These are phyloP conservation scores for Leccinum pellstonianum DNA, from an alignment of 768 basidiomycete species.

Conservation along the genomic window DNA sequence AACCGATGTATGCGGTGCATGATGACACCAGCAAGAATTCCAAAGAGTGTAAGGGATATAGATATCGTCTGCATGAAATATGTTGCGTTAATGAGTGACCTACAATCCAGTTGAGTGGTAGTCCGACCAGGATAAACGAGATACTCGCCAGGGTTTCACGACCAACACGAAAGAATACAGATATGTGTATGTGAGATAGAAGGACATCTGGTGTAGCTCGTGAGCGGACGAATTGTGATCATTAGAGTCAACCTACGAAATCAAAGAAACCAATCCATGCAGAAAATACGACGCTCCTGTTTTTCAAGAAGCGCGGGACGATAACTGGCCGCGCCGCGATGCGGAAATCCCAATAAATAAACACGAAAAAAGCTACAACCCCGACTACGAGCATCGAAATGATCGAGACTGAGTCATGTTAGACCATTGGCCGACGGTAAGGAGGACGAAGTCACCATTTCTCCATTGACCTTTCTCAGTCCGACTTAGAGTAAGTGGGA, in stretches of 20 bases:
- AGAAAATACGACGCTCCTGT: constrained; percentile 58
- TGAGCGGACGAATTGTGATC: constrained; percentile 2
- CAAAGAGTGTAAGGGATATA: constrained; percentile 61
- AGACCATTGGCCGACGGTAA: background rate
- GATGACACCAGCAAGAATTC: constrained; percentile 54
- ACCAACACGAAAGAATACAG: constrained; percentile 66
- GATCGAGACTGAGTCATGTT: constrained; percentile 40
- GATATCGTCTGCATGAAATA: constrained; percentile 66
- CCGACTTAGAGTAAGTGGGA: constrained; percentile 52
- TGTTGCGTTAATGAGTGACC: constrained; percentile 54
- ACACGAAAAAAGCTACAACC: constrained; percentile 40
- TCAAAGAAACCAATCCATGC: constrained; percentile 63
- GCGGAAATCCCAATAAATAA: constrained; percentile 48
- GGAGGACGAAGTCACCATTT: constrained; percentile 35
- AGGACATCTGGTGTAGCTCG: constrained; percentile 46
- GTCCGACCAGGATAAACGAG: background rate
- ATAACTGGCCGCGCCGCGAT: constrained; percentile 59
- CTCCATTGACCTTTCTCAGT: constrained; percentile 42
- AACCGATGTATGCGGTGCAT: constrained; percentile 55
- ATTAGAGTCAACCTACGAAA: constrained; percentile 39
- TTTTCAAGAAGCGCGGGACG: constrained; percentile 55
- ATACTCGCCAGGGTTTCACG: constrained; percentile 46
- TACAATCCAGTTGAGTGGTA: constrained; percentile 24
- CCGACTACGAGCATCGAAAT: constrained; percentile 54
- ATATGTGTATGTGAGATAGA: constrained; percentile 70